phyloP scores from a whole-genome alignment of 1,139 yeast species.

The Arxiozyma telluris region DNA sequence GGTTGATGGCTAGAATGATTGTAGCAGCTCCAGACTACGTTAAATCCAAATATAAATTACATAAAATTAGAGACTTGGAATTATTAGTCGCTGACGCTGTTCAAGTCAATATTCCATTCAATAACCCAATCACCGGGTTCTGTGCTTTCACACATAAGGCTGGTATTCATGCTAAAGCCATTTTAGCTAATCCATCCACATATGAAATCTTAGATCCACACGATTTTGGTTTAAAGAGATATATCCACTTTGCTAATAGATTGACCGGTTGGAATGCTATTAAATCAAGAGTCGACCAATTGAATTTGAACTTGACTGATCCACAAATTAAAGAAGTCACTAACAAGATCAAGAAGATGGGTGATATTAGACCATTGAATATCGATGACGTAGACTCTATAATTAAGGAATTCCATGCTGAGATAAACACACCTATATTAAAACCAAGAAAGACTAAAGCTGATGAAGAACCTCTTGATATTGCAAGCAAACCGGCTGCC shows the following conservation, averaged over 20 bases:
- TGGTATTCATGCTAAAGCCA: constrained; percentile 98
- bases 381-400: constrained; percentile 97
- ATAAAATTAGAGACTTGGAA: constrained; percentile 91
- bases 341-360: constrained; percentile 80
- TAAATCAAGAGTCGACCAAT: constrained; percentile 95
- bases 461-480: constrained; percentile 13
- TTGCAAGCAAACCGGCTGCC: constrained; percentile 7
- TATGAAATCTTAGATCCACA: constrained; percentile 92
- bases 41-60: constrained; percentile 86
- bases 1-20: constrained; percentile 98
- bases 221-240: constrained; percentile 90
- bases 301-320: constrained; percentile 80
- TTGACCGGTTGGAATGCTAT: constrained; percentile 99
- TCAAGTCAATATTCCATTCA: constrained; percentile 93
- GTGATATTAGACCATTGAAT: constrained; percentile 88
- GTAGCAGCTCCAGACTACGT: constrained; percentile 97
- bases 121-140: constrained; percentile 98
- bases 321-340: constrained; percentile 94
- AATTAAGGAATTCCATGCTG: constrained; percentile 86
- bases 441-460: constrained; percentile 23
- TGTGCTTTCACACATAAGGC: constrained; percentile 99
- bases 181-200: constrained; percentile 94
- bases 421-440: constrained; percentile 38
- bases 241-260: constrained; percentile 95
- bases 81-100: constrained; percentile 95